A percentile compares a stretch with the other conserved stretches of the same genome.
phyloP scores from a whole-genome alignment of 1,139 yeast genomes.

The Saccharomyces uvarum region DNA sequence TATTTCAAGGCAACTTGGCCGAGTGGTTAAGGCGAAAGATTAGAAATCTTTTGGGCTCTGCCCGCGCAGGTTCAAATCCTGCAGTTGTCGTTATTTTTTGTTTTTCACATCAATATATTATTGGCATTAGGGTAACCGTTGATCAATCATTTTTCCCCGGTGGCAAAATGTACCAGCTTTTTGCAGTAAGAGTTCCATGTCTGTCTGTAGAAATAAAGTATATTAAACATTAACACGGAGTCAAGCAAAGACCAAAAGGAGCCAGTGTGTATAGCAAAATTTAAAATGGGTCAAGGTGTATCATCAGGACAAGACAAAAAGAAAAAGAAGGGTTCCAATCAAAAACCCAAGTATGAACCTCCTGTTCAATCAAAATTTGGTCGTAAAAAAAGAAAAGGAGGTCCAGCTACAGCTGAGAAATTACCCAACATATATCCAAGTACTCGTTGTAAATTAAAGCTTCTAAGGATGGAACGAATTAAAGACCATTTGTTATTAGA shows the following conservation, averaged over 20 bases:
- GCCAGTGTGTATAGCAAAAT: background rate
- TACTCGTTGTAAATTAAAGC: slow-evolving; percentile 85
- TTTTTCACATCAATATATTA: background rate
- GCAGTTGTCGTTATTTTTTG: slow-evolving; percentile 32
- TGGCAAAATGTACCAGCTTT: background rate
- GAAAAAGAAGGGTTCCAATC: slow-evolving; percentile 66
- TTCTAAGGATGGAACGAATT: slow-evolving; percentile 88
- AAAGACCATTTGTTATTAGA: slow-evolving; percentile 92
- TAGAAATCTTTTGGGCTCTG: slow-evolving; percentile 45
- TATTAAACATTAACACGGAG: background rate
- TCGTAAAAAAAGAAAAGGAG: slow-evolving; percentile 67
- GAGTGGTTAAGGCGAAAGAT: slow-evolving; percentile 50
- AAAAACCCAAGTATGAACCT: slow-evolving; percentile 93
- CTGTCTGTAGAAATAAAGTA: background rate
- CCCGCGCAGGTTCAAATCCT: slow-evolving; percentile 37
- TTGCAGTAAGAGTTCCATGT: background rate
- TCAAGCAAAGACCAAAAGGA: background rate
- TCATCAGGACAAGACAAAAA: slow-evolving; percentile 70
- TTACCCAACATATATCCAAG: slow-evolving; percentile 86
- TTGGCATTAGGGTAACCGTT: background rate
- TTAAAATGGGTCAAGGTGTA: slow-evolving; percentile 65
- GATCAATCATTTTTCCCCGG: background rate
- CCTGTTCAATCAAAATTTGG: slow-evolving; percentile 94
- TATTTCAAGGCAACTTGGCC: slow-evolving; percentile 39
- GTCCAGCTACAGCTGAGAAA: slow-evolving; percentile 82